Percentiles rank a stretch among this genome's conserved stretches.
Conservation (phyloP, 805 yeast species). For the Saccharomycopsis fibuligera region DNA sequence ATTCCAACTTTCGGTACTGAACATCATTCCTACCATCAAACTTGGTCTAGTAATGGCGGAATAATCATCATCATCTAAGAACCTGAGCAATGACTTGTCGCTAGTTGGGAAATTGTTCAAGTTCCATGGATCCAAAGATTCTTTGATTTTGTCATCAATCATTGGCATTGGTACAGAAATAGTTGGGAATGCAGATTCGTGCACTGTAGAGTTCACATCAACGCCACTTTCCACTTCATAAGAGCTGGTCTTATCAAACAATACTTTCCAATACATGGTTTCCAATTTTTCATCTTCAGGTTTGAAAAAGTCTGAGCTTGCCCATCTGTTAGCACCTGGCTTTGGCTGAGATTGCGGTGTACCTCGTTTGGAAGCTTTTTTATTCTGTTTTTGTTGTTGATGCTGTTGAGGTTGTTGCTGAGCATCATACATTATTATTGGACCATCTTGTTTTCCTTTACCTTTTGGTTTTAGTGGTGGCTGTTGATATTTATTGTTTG, state of each 20-base stretch:
- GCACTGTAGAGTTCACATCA: conserved; percentile 31
- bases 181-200: conserved; percentile 35
- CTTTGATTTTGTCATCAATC: conserved; percentile 2
- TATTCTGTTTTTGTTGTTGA: neutral
- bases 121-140: conserved; percentile 44
- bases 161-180: conserved; percentile 16
- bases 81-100: conserved; percentile 44
- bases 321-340: neutral
- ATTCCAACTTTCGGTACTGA: conserved; percentile 50
- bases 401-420: no score
- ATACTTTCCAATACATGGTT: conserved; percentile 36
- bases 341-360: neutral
- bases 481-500: neutral
- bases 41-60: conserved; percentile 37
- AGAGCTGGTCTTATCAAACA: conserved; percentile 27
- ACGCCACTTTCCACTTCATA: conserved; percentile 34
- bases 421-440: neutral
- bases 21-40: conserved; percentile 47
- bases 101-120: conserved; percentile 46
- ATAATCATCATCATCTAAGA: conserved; percentile 37
- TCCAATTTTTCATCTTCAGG: conserved; percentile 31
- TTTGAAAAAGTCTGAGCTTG: conserved; percentile 2
- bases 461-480: neutral
- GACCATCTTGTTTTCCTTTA: conserved; percentile 1
- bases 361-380: neutral